phyloP scores from a whole-genome alignment of 768 basidiomycete species.

The Daedaleopsis nitida region DNA sequence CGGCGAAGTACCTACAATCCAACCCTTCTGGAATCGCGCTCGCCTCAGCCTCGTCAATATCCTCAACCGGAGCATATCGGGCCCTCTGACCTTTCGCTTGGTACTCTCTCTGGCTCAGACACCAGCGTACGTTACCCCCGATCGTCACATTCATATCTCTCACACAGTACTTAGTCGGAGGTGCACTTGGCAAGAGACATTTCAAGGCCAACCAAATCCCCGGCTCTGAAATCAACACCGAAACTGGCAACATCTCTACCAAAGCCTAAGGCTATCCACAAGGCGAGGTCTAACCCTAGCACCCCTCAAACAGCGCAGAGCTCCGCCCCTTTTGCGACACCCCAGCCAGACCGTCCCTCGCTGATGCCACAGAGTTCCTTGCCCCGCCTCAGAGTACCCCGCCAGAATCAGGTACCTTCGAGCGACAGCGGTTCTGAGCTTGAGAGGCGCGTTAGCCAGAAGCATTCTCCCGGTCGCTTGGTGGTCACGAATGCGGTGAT shows the following conservation, averaged over 20 bases:
- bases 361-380: conserved; percentile 2
- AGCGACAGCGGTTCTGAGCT: conserved; percentile 29
- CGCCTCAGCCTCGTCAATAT: neutral
- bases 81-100: neutral
- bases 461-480: conserved; percentile 18
- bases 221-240: neutral
- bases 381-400: neutral
- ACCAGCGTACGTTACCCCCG: neutral
- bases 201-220: neutral
- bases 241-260: neutral
- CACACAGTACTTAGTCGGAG: neutral
- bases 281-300: conserved; percentile 12
- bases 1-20: neutral
- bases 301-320: conserved; percentile 10
- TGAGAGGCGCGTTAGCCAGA: conserved; percentile 18
- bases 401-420: neutral
- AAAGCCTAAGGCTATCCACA: neutral
- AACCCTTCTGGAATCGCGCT: neutral
- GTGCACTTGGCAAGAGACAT: too few relatives aligned
- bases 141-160: neutral
- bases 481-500: conserved; percentile 29
- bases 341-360: conserved; percentile 8
- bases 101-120: neutral
- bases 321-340: conserved; percentile 6
- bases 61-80: neutral